Conservation (phyloP, 768 basidiomycete genomes). For the Filobasidium wieringae region DNA sequence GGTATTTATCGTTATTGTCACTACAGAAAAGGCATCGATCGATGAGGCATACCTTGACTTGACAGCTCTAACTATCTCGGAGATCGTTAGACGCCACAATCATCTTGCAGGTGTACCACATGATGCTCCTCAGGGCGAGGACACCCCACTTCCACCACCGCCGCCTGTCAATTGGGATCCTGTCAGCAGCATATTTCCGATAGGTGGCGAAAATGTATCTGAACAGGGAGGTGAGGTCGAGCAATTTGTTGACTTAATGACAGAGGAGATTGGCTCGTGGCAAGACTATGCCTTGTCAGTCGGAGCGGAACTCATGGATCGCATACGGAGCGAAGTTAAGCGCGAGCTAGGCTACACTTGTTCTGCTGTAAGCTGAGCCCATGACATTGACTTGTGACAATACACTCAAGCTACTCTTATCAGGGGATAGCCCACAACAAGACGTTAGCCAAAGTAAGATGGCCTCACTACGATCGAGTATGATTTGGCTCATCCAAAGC, state of each 20-base stretch:
- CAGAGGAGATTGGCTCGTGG: conserved; percentile 50
- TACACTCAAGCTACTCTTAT: background rate
- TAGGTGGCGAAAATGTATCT: conserved; percentile 18
- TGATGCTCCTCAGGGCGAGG: conserved; percentile 57
- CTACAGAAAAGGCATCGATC: conserved; percentile 84
- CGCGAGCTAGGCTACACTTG: conserved; percentile 77
- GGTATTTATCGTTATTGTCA: background rate
- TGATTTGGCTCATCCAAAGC: background rate
- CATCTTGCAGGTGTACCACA: conserved; percentile 59
- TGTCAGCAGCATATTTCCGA: conserved; percentile 35
- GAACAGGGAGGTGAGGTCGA: conserved; percentile 1
- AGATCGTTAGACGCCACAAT: conserved; percentile 62
- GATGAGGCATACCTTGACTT: conserved; percentile 96
- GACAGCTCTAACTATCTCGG: conserved; percentile 63
- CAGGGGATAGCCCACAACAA: conserved; percentile 88
- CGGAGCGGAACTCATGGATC: conserved; percentile 74
- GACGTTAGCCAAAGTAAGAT: conserved; percentile 74
- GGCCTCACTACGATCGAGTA: background rate
- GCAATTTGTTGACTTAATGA: conserved; percentile 3
- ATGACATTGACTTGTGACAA: background rate
- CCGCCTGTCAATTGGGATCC: conserved; percentile 35
- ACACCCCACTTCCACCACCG: conserved; percentile 31
- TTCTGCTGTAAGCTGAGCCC: conserved; percentile 55
- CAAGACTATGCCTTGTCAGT: conserved; percentile 83
- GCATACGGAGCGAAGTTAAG: conserved; percentile 56